Conservation (phyloP, 1,139 yeast genomes). For the Tardiomyces blankii region DNA sequence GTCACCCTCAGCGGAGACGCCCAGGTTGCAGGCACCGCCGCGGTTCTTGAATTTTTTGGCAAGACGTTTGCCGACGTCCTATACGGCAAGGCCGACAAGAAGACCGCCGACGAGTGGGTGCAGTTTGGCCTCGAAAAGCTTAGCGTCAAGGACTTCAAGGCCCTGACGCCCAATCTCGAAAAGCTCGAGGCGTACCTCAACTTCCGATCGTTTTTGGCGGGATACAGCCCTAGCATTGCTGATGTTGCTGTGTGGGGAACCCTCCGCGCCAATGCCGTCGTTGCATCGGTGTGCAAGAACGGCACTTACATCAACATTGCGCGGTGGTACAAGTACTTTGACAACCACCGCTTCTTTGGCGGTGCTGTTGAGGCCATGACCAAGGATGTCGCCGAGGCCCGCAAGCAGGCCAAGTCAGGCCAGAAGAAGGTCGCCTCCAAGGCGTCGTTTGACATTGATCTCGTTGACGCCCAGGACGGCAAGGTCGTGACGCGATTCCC, state of each 20-base stretch:
- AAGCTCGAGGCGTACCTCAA: slow-evolving; percentile 73
- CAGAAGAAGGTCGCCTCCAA: slow-evolving; percentile 40
- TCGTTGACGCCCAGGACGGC: slow-evolving; percentile 83
- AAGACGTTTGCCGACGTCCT: slow-evolving; percentile 28
- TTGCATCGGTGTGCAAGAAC: slow-evolving; percentile 81
- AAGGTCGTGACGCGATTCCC: slow-evolving; percentile 97
- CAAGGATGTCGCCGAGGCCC: slow-evolving; percentile 60
- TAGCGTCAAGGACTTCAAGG: slow-evolving; percentile 79
- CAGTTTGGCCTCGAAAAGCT: slow-evolving; percentile 58
- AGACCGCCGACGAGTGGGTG: slow-evolving; percentile 41
- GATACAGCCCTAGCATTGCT: slow-evolving; percentile 55
- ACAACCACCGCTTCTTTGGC: slow-evolving; percentile 54
- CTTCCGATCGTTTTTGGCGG: slow-evolving; percentile 70
- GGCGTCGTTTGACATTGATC: slow-evolving; percentile 87
- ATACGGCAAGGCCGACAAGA: slow-evolving; percentile 15
- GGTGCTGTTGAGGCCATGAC: slow-evolving; percentile 56
- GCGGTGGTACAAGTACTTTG: slow-evolving; percentile 85
- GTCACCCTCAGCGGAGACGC: slow-evolving; percentile 22
- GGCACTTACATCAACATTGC: slow-evolving; percentile 75
- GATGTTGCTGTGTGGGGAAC: slow-evolving; percentile 93
- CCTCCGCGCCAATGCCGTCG: slow-evolving; percentile 82
- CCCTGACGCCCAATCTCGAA: slow-evolving; percentile 66
- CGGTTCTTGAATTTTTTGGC: slow-evolving; percentile 36
- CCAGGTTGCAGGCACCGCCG: slow-evolving; percentile 34
- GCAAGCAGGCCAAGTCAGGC: slow-evolving; percentile 54